Conservation (phyloP, 2,329 filamentous ascomycete genomes). For the Fusarium continuum region DNA sequence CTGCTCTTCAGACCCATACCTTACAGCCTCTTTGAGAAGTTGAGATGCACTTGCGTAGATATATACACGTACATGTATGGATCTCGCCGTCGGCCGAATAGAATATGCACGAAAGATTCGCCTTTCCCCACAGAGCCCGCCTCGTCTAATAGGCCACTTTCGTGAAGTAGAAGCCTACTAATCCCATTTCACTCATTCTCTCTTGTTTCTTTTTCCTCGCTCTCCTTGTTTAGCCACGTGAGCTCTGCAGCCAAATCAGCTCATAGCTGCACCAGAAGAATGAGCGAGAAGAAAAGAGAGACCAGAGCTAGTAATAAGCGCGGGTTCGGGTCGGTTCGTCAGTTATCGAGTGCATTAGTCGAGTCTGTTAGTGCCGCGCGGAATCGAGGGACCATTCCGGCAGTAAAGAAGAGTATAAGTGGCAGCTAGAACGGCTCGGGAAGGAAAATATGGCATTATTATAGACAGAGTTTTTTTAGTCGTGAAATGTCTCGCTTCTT, state of each 20-base stretch:
- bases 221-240: neutral
- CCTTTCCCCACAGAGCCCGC: conserved; percentile 7
- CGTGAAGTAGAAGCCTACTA: neutral
- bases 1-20: neutral
- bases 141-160: neutral
- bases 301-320: neutral
- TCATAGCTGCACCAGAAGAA: neutral
- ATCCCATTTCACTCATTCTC: neutral
- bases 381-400: neutral
- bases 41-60: neutral
- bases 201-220: neutral
- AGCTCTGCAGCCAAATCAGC: conserved; percentile 5
- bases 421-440: neutral
- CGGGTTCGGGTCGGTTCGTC: neutral
- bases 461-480: no score
- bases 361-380: neutral
- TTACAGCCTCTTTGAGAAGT: neutral
- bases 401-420: neutral
- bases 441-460: conserved; percentile 1
- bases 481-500: neutral
- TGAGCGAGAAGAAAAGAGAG: neutral
- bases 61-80: neutral
- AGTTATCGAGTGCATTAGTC: neutral
- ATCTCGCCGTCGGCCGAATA: conserved; percentile 12
- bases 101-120: neutral